A percentile compares a stretch with the other conserved stretches of the same genome.
Conservation (phyloP, 2,329 filamentous ascomycete genomes). For the Leptoxyphium fumago region DNA sequence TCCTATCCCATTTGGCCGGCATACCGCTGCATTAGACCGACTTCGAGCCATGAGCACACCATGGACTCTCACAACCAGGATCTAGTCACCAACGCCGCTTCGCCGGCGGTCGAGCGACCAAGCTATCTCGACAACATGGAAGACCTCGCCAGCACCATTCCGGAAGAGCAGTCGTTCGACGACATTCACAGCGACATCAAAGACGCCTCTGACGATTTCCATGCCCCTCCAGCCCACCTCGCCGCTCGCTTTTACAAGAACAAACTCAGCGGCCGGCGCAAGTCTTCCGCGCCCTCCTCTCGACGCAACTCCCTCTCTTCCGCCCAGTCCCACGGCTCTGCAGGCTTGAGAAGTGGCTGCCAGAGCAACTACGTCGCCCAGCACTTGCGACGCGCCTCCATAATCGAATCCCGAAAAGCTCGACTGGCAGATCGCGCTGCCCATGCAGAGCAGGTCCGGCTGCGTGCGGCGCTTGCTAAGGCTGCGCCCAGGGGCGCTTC, state of each 20-base stretch:
- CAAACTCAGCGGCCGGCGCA: slow-evolving; percentile 47
- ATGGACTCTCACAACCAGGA: not conserved
- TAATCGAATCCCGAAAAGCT: slow-evolving; percentile 67
- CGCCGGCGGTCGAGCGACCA: not conserved
- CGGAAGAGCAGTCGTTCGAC: not conserved
- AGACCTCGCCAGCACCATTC: not conserved
- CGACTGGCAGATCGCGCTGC: slow-evolving; percentile 65
- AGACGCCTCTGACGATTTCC: slow-evolving; percentile 16
- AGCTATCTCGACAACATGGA: not conserved
- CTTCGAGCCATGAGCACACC: not conserved
- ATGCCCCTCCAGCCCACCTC: slow-evolving; percentile 59
- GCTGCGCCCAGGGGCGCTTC: slow-evolving; percentile 44
- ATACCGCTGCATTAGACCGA: too few relatives aligned
- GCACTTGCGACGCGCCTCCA: slow-evolving; percentile 64
- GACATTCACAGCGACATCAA: not conserved
- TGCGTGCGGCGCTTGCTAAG: slow-evolving; percentile 61
- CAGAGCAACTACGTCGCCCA: slow-evolving; percentile 68
- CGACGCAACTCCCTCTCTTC: slow-evolving; percentile 70
- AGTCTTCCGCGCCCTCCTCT: slow-evolving; percentile 63
- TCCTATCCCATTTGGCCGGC: too few relatives aligned
- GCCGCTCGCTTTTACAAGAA: slow-evolving; percentile 59
- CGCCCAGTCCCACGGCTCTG: slow-evolving; percentile 54
- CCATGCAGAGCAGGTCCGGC: slow-evolving; percentile 69
- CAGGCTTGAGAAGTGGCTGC: slow-evolving; percentile 34
- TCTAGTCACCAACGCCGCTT: not conserved